Evolutionary conservation across 192 early-diverging fungal species (phyloP), one percentile per base, ranked within the genome.

Genomic region (Coemansia sp.): DNA sequence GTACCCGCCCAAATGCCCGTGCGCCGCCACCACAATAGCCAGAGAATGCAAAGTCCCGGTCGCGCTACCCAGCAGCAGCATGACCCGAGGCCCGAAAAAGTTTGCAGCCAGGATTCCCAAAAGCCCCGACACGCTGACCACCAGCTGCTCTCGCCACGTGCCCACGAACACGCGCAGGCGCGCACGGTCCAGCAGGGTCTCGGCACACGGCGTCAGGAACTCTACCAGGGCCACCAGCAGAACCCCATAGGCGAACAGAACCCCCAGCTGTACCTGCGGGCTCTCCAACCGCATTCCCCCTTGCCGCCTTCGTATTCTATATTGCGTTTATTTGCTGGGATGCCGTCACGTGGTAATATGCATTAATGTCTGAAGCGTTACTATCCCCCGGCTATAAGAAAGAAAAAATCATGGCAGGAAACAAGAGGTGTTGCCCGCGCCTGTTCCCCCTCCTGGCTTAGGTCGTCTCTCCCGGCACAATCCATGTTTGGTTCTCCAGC

Each of bases 261-360:
- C 32, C 20, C 38, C 38, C 29, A 56, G 46, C 46, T 56, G 54
- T 13, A 38, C 54, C 21, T 56, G 54, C 12, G 54, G 54, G 38
- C 45, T 48, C 31, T 40, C 38, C n/a, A 32, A 45, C 29, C 54
- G 54, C 54, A 56, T 48, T 35, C 9, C 7, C 38, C 3, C 1
- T 17, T 4, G 20, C 7, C 19, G 8, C 37, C 17, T 7, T 17
- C 37, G 3, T 12, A 6, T 6, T 18, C 7, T 38, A 38, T 38
- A 20, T 20, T 18, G 8, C 10, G 3, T 6, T 6, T 20, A 3
- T n/a, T 38, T n/a, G n/a, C n/a, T n/a, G n/a, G n/a, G n/a, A n/a
- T n/a, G n/a, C n/a, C n/a, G n/a, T n/a, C n/a, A n/a, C n/a, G n/a
- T n/a, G n/a, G n/a, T n/a, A n/a, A n/a, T n/a, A n/a, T n/a, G n/a